Conservation (phyloP, 305 asterid species). For the Fraxinus platypoda region DNA sequence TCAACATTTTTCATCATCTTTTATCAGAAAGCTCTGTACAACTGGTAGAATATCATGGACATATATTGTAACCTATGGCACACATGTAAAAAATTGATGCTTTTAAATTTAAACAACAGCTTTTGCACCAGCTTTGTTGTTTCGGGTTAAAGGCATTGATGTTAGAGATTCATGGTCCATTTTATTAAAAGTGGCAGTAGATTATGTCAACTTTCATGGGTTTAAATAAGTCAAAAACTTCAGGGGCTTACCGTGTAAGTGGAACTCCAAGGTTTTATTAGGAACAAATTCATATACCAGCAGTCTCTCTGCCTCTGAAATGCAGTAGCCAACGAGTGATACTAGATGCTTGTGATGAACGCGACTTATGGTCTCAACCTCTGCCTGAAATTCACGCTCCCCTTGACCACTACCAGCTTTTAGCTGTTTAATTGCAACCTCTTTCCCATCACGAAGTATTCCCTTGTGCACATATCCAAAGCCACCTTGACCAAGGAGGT, state of each 20-base stretch:
- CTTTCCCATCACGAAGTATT: conserved; percentile 61
- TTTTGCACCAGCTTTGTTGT: neutral
- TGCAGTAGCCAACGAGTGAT: conserved; percentile 69
- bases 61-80: neutral
- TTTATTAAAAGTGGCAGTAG: neutral
- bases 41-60: neutral
- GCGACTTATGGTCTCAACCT: conserved; percentile 75
- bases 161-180: neutral
- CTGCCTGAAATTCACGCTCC: conserved; percentile 88
- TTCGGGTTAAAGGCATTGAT: neutral
- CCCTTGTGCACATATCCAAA: conserved; percentile 89
- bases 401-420: conserved; percentile 83
- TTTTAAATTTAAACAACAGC: neutral
- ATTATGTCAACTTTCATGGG: conserved; percentile 7
- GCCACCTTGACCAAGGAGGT: conserved; percentile 86
- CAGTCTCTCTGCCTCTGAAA: conserved; percentile 69
- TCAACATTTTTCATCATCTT: neutral
- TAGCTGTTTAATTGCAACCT: conserved; percentile 72
- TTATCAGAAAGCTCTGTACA: neutral
- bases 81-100: neutral
- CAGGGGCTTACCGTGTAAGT: conserved; percentile 66
- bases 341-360: conserved; percentile 71
- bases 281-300: conserved; percentile 78
- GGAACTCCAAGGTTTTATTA: conserved; percentile 71
- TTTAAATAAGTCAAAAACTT: conserved; percentile 13